These are phyloP conservation scores for Theileria orientalis DNA, from an alignment of 169 alveolate species.

Conservation along the genomic window DNA sequence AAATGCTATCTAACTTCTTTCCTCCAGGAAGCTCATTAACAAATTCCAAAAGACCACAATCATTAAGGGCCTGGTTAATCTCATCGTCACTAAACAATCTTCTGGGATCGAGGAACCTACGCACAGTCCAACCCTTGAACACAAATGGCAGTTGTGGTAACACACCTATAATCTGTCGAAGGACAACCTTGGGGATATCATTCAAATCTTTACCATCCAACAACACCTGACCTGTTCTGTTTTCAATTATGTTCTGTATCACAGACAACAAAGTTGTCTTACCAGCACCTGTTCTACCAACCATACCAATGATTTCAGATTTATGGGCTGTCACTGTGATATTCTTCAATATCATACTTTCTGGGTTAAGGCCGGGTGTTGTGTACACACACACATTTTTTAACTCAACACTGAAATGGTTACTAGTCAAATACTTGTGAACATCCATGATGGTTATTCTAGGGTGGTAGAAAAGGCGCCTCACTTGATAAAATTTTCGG, in stretches of 20 bases:
- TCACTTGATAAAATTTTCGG: too few relatives aligned
- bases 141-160: slow-evolving; percentile 40
- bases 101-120: slow-evolving; percentile 58
- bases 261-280: slow-evolving; percentile 12
- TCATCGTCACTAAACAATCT: too few relatives aligned
- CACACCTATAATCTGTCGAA: too few relatives aligned
- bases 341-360: too few relatives aligned
- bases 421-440: slow-evolving; percentile 2
- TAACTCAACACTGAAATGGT: slow-evolving; percentile 9
- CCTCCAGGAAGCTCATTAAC: neutral
- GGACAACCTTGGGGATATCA: too few relatives aligned
- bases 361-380: too few relatives aligned
- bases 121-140: slow-evolving; percentile 56
- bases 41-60: slow-evolving; percentile 45
- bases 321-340: too few relatives aligned
- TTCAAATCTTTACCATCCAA: too few relatives aligned
- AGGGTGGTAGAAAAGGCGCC: neutral
- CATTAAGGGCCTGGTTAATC: slow-evolving; percentile 31
- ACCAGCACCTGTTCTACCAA: too few relatives aligned
- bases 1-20: neutral
- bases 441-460: slow-evolving; percentile 6
- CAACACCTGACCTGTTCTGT: too few relatives aligned
- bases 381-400: too few relatives aligned
- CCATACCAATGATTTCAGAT: too few relatives aligned
- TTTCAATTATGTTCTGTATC: slow-evolving; percentile 10